phyloP scores from a whole-genome alignment of 2,329 filamentous ascomycete genomes.

The Fusarium nurragi region DNA sequence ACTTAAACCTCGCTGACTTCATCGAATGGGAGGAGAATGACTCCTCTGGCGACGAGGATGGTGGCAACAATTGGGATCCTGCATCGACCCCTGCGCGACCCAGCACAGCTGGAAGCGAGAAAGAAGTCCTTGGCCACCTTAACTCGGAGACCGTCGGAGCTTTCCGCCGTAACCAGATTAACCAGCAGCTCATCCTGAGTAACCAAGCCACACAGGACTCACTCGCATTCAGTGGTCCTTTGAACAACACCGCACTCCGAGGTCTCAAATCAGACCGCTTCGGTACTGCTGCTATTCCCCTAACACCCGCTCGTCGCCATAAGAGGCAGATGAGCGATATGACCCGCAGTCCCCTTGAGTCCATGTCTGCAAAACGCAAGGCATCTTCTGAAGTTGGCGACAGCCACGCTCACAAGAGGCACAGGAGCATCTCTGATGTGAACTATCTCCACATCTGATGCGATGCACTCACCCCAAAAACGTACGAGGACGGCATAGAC shows the following conservation, averaged over 20 bases:
- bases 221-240: conserved; percentile 68
- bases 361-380: conserved; percentile 64
- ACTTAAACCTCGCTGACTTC: conserved; percentile 75
- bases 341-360: conserved; percentile 61
- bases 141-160: conserved; percentile 76
- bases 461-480: conserved; percentile 44
- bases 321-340: conserved; percentile 59
- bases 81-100: conserved; percentile 63
- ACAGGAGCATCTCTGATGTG: conserved; percentile 68
- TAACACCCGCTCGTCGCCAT: conserved; percentile 72
- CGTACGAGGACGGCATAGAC: conserved; percentile 59
- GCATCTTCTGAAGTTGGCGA: conserved; percentile 56
- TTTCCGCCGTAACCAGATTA: conserved; percentile 76
- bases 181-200: conserved; percentile 68
- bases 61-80: conserved; percentile 60
- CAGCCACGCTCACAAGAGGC: conserved; percentile 61
- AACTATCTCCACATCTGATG: conserved; percentile 57
- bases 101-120: conserved; percentile 59
- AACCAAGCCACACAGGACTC: conserved; percentile 70
- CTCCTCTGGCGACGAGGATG: conserved; percentile 68
- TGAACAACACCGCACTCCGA: conserved; percentile 68
- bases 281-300: conserved; percentile 71
- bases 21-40: conserved; percentile 71
- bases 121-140: conserved; percentile 65
- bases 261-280: conserved; percentile 74